Conservation (phyloP, 2,329 filamentous ascomycete genomes). For the Arthrinium puccinioides region DNA sequence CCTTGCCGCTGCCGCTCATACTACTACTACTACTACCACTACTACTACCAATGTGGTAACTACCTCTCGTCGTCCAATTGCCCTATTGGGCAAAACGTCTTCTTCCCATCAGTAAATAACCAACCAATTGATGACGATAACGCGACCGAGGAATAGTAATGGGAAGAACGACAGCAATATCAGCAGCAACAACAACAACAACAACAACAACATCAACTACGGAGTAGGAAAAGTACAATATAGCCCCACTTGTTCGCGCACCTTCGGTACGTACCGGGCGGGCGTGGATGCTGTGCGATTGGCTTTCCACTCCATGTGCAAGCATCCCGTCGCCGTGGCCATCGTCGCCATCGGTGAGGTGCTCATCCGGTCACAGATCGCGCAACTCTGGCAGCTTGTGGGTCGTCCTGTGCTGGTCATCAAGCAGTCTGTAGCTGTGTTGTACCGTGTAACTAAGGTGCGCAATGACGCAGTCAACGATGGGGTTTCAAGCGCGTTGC, state of each 20-base stretch:
- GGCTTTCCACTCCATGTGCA: neutral
- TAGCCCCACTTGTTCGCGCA: no score
- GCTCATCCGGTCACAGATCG: constrained; percentile 24
- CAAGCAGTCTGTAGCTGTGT: no score
- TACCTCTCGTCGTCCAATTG: no score
- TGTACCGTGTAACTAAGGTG: no score
- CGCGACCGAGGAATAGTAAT: neutral
- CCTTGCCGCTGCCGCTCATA: no score
- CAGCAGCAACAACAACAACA: neutral
- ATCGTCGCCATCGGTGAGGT: constrained; percentile 17
- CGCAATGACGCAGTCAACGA: neutral
- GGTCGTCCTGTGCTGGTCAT: no score
- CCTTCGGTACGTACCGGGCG: no score
- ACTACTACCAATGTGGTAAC: no score
- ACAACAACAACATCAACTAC: neutral
- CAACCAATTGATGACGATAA: neutral
- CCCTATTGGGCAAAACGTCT: no score
- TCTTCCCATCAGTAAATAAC: neutral
- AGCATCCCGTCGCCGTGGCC: constrained; percentile 1
- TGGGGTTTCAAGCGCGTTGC: constrained; percentile 31
- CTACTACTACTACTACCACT: no score
- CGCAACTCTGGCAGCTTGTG: constrained; percentile 6
- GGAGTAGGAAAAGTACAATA: no score
- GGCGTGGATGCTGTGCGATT: no score
- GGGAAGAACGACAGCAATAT: neutral